A percentile compares a stretch with the other conserved stretches of the same genome.
Evolutionary conservation across 371 early-diverging fungal species (phyloP).

Genomic region (Saksenaea oblongispora): DNA sequence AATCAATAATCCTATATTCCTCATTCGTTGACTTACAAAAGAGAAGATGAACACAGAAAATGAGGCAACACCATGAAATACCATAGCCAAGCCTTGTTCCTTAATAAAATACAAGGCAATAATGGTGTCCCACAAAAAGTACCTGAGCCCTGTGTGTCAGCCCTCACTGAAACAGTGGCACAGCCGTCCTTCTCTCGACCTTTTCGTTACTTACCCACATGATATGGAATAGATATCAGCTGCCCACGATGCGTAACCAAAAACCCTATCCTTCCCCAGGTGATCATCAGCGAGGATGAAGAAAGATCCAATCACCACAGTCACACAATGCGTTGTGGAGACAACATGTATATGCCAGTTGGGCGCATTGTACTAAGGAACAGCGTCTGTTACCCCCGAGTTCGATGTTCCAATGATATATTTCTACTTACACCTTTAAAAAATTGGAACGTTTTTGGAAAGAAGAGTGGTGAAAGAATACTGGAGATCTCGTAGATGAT

Average conservation of each 20-base stretch:
- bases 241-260: conserved; percentile 74
- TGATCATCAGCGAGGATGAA: conserved; percentile 64
- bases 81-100: conserved; percentile 79
- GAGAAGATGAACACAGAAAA: conserved; percentile 74
- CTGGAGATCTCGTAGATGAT: conserved; percentile 60
- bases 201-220: conserved; percentile 66
- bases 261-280: conserved; percentile 67
- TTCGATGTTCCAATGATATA: not conserved
- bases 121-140: conserved; percentile 90
- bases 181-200: not conserved
- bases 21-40: conserved; percentile 58
- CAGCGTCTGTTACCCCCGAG: not conserved
- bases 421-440: conserved; percentile 50
- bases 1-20: not conserved
- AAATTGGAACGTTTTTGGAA: conserved; percentile 63
- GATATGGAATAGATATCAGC: conserved; percentile 80
- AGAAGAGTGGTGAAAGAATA: conserved; percentile 55
- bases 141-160: conserved; percentile 50
- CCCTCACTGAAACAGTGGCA: not conserved
- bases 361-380: conserved; percentile 44
- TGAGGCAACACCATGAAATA: conserved; percentile 81
- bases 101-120: conserved; percentile 69
- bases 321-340: conserved; percentile 58
- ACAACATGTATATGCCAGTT: conserved; percentile 81
- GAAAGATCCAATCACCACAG: conserved; percentile 58